Base-by-base conservation (phyloP, 345 rosid genomes). In the Gossypium raimondii region DNA sequence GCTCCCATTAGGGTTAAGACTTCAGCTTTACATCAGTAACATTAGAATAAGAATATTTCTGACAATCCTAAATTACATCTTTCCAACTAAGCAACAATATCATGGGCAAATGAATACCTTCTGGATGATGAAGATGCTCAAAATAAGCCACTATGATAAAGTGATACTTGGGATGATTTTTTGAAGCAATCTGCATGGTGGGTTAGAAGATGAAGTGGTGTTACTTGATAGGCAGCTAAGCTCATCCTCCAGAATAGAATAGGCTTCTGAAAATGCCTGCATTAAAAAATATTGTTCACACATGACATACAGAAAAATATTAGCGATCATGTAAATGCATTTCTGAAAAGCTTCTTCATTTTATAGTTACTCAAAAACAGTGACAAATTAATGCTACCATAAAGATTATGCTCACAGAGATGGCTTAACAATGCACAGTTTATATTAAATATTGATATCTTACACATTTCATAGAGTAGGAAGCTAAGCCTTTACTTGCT, bases 241-340 rank as follows among this genome's bases (percentile, higher is more conserved):
- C 87, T 94, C 97, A 70, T 85, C 89, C 86, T 94, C 95, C 82
- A 94, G 82, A 74, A 84, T 61, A 74, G 93, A 84, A 86, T 89
- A 89, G 47, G 98, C 98, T 77, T 94, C 98, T 25, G 98, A 88
- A 84, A 94, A 94, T 70, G 98, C 97, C 97, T 94, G 88, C 85
- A 87, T 27, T 71, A 81, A 52, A 62, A 75, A 76, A 20, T 61
- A 43, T 59, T 63, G 61, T 29, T 18, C 70, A 12, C n/a, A 50
- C 55, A 63, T 72, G 66, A 73, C 27, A 58, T 47, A 41, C 14
- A 66, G 25, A 67, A 38, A 74, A 25, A 72, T 73, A 45, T 27
- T 12, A 79, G 59, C 67, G 56, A 73, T 14, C 58, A 45, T 10
- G 59, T 44, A 20, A 55, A 18, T n/a, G 25, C 17, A 51, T 60